phyloP scores from a whole-genome alignment of 257 asterid species.

The Eustoma russellianum region DNA sequence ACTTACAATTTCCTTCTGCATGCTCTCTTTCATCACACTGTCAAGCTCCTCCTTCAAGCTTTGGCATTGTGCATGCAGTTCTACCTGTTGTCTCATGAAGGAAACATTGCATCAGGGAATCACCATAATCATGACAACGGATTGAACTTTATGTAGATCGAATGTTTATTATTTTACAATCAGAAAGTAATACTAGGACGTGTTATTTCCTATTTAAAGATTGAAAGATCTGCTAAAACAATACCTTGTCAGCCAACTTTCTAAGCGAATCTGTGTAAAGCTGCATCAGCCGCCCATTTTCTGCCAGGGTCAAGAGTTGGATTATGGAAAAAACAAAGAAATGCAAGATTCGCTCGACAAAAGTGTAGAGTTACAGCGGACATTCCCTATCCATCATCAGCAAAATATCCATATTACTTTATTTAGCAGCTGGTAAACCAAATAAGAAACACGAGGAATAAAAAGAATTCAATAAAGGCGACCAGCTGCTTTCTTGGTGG shows the following conservation, averaged over 20 bases:
- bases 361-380: too few species aligned
- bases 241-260: constrained; percentile 24
- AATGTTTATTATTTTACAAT: too few species aligned
- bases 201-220: not conserved
- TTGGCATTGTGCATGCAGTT: constrained; percentile 20
- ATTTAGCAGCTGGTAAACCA: too few species aligned
- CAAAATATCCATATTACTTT: too few species aligned
- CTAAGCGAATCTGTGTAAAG: constrained; percentile 15
- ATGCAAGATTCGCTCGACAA: too few species aligned
- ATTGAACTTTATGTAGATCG: not conserved
- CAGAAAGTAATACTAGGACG: not conserved
- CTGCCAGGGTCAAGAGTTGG: constrained; percentile 10
- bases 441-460: too few species aligned
- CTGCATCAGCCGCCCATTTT: constrained; percentile 27
- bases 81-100: constrained; percentile 18
- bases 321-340: too few species aligned
- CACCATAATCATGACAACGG: too few species aligned
- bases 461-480: too few species aligned
- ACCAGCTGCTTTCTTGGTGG: too few species aligned
- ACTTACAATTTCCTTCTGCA: constrained; percentile 26
- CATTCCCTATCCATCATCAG: too few species aligned
- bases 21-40: constrained; percentile 15
- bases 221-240: not conserved
- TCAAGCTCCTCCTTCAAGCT: constrained; percentile 30
- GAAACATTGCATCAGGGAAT: not conserved